Percentiles rank a stretch among this genome's conserved stretches.
These are phyloP conservation scores for Zelonia costaricensis DNA, from an alignment of 208 protist species.

Conservation along the genomic window DNA sequence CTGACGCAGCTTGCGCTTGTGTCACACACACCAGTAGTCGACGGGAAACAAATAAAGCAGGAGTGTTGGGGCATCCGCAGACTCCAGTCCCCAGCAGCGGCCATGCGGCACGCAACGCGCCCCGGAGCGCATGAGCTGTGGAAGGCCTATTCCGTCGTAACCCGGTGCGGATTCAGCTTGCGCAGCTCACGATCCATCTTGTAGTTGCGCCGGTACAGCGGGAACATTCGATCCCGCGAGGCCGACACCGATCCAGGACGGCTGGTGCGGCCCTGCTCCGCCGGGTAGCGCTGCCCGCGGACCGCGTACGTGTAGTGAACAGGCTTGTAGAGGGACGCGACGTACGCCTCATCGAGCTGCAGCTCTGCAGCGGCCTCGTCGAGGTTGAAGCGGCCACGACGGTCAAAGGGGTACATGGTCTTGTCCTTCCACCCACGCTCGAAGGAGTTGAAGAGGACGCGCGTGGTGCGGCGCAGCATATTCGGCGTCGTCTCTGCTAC, in stretches of 20 bases:
- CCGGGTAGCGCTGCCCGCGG: constrained; percentile 81
- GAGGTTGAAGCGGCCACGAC: constrained; percentile 81
- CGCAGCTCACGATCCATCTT: constrained; percentile 61
- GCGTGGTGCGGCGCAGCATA: constrained; percentile 22
- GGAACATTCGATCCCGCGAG: constrained; percentile 75
- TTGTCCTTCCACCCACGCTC: constrained; percentile 61
- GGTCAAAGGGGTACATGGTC: constrained; percentile 54
- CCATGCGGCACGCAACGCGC: too few relatives aligned
- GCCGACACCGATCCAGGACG: constrained; percentile 62
- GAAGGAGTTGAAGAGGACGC: constrained; percentile 37
- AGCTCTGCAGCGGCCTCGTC: constrained; percentile 80
- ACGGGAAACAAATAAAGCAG: too few relatives aligned
- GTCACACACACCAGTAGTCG: too few relatives aligned
- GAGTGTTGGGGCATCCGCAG: too few relatives aligned
- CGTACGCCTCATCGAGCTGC: constrained; percentile 74
- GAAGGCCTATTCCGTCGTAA: constrained; percentile 70
- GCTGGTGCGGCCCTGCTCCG: constrained; percentile 73
- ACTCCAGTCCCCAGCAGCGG: too few relatives aligned
- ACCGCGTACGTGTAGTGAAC: constrained; percentile 80
- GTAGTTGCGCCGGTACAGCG: constrained; percentile 67
- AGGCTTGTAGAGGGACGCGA: constrained; percentile 79
- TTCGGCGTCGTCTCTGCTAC: too few relatives aligned
- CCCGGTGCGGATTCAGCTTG: constrained; percentile 41
- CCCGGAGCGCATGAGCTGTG: not conserved
- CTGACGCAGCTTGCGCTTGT: too few relatives aligned